Evolutionary conservation across 768 basidiomycete genomes (phyloP), one percentile per base, ranked within the genome.

Genomic region (Mycena capillaripes): DNA sequence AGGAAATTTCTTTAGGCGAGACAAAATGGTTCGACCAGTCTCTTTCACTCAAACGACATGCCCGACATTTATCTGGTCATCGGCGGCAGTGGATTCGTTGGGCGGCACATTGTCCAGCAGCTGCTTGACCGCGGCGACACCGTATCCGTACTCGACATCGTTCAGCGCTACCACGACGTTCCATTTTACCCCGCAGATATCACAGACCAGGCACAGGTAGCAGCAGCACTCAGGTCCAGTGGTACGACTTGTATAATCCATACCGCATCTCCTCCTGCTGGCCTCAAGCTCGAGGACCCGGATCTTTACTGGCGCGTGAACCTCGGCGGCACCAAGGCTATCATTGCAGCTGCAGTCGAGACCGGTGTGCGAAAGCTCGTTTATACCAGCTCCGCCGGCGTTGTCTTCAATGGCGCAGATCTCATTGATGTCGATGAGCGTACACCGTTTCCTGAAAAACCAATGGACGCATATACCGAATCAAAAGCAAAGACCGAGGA

Each of bases 231-330:
- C 67, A 85, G 85, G 78, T 93, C 93, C 93, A 93, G 92, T 72
- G 91, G 91, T 44, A 88, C 96, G 30, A 97, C 95, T 0, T 95
- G 94, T 77, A 94, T 99, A 73, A 95, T 99, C 72, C 98, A 99
- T 81, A 98, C 97, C 12, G 98, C 97, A 21, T 97, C 97, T 9
- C 90, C 90, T 7, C 93, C 91, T 75, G 94, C 89, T 17, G 88
- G 86, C 61, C 74, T 89, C 61, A 89, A 89, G 44, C 67, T 72
- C 25, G 70, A 72, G 66, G 86, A 94, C 74, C 86, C 90, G 0
- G 90, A 90, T 2, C 79, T 98, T 12, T 98, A 95, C 84, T 92
- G 90, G 83, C 95, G 94, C 79, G 97, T 99, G 77, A 99, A 99
- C 79, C 95, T 99, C 6, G 91, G 95, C 44, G 97, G 97, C 9